A percentile compares a stretch with the other conserved stretches of the same genome.
phyloP scores from a whole-genome alignment of 345 rosid genomes.

The Gynandropsis gynandra region DNA sequence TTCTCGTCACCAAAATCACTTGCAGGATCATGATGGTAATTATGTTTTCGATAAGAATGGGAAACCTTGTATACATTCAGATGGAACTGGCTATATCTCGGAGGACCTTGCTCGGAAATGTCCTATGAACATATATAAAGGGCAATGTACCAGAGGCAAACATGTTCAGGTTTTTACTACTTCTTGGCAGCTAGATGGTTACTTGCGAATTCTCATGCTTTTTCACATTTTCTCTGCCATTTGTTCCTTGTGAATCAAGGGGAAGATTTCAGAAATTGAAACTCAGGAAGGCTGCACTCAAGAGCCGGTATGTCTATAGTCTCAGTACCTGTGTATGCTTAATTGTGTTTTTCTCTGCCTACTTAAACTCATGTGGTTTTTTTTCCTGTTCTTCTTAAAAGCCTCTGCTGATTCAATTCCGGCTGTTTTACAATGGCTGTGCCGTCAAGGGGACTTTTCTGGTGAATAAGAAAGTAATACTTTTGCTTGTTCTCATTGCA shows the following conservation, averaged over 20 bases:
- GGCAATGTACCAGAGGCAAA: conserved; percentile 19
- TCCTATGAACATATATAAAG: conserved; percentile 32
- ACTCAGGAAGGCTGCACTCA: conserved; percentile 16
- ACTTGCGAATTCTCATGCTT: background rate
- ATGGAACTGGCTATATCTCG: conserved; percentile 87
- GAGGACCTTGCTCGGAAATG: conserved; percentile 71
- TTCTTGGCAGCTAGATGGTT: conserved; percentile 10
- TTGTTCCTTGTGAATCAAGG: conserved; percentile 8
- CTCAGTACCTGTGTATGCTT: background rate
- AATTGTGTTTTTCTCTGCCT: conserved; percentile 3
- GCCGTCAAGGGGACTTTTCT: conserved; percentile 81
- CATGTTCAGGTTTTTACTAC: conserved; percentile 11
- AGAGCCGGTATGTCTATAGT: conserved; percentile 33
- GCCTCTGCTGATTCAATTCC: conserved; percentile 80
- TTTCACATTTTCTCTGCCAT: background rate
- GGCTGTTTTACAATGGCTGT: conserved; percentile 57
- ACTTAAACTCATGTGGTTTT: conserved; percentile 10
- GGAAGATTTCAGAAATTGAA: conserved; percentile 11
- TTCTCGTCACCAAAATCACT: conserved; percentile 4
- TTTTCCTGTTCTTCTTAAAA: conserved; percentile 23
- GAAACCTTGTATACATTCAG: conserved; percentile 45
- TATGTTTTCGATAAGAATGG: conserved; percentile 31
- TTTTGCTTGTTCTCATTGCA: conserved; percentile 5
- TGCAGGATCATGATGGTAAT: conserved; percentile 46
- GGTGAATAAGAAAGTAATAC: conserved; percentile 52